These are phyloP conservation scores for Bryoerythrophyllum caledonicum DNA, from an alignment of 225 moss, liverwort and hornwort species.

Conservation along the genomic window DNA sequence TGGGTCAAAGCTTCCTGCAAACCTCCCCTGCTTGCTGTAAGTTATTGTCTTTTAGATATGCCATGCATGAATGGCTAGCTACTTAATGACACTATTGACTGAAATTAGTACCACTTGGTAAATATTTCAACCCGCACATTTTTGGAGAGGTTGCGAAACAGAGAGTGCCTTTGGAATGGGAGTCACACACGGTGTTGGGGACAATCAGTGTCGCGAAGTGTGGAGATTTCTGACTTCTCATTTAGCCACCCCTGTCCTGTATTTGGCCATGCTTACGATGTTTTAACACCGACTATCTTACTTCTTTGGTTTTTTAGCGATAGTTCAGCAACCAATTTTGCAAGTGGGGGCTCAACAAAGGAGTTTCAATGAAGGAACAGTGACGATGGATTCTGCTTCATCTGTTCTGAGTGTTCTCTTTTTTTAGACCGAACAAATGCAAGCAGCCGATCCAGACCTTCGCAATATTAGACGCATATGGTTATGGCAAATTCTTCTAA, in stretches of 20 bases:
- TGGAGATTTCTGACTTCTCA: neutral
- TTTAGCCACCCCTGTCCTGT: neutral
- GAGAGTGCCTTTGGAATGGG: too few relatives aligned
- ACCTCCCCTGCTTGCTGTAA: neutral
- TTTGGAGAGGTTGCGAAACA: too few relatives aligned
- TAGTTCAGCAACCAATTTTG: neutral
- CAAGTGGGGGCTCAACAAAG: neutral
- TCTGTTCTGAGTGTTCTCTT: neutral
- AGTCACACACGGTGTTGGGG: too few relatives aligned
- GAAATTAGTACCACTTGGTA: too few relatives aligned
- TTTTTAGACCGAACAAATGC: neutral
- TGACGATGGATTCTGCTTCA: neutral
- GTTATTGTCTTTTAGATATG: neutral
- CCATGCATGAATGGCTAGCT: too few relatives aligned
- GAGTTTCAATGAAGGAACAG: conserved; percentile 4
- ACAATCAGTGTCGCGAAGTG: neutral
- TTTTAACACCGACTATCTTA: neutral
- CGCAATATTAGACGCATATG: neutral
- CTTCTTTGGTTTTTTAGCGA: neutral
- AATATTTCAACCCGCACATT: too few relatives aligned
- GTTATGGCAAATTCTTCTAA: neutral
- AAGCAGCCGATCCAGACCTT: too few relatives aligned
- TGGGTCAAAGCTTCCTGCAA: too few relatives aligned
- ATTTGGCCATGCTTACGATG: neutral
- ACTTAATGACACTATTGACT: too few relatives aligned